Base-by-base conservation (phyloP, 1,284 basidiomycete genomes). In the Pterula multifida region DNA sequence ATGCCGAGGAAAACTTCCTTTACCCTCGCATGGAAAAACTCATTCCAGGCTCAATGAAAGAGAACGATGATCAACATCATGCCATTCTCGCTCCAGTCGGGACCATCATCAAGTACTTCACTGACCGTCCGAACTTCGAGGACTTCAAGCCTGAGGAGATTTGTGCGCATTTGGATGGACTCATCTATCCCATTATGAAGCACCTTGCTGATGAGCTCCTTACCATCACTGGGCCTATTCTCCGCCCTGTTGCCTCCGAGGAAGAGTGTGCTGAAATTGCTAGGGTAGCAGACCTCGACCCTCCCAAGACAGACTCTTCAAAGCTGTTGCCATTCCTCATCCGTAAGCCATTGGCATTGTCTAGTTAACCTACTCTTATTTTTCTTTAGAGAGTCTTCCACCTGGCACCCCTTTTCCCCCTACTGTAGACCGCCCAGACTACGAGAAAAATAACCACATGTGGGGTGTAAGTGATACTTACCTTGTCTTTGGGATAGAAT, bases 131-230 rank as follows among this genome's bases (percentile, higher is more conserved):
- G 9, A 42, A 42, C 39, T 42, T 55, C 25, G 52, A 53, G 36
- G 55, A 56, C 39, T 23, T 57, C 42, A 46, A 51, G 26, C 36
- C 52, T n/a, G 39, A 53, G 25, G 36, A 55, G n/a, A 11, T 3
- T 17, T 6, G 17, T 36, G 0, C 21, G n/a, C 44, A 55, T 49
- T 45, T 57, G 13, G 55, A 57, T 49, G 44, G 44, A 3, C 53
- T 57, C 22, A 45, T 57, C 15, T 50, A 35, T 13, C 55, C 54
- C 6, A 32, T 57, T 24, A 57, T 57, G 56, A 45, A 56, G 23
- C 56, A 57, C 49, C 55, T 57, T 13, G 51, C 56, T 25, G 56
- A 57, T 17, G 56, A 57, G 44, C 51, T 57, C 4, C 54, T 21
- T 3, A 45, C 25, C 36, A 42, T 42, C 39, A 42, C 39, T 42